A percentile compares a stretch with the other conserved stretches of the same genome.
Conservation (phyloP, 2,329 filamentous ascomycete genomes). For the Aciculosporium take region DNA sequence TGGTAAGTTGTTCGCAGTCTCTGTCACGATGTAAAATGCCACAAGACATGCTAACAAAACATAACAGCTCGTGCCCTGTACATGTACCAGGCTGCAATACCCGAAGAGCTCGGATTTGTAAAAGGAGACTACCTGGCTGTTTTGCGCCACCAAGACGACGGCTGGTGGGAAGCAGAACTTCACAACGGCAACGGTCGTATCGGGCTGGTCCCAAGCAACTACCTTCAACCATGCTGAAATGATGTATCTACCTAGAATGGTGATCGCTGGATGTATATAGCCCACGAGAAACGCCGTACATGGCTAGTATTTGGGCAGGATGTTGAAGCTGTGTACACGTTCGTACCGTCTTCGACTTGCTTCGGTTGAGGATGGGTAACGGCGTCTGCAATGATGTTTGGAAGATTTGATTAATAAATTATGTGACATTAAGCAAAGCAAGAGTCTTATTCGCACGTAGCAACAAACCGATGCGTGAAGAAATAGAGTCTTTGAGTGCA, state of each 20-base stretch:
- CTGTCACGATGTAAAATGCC: slow-evolving; percentile 10
- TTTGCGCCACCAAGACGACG: slow-evolving; percentile 84
- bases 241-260: neutral
- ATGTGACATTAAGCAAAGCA: neutral
- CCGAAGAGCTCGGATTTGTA: slow-evolving; percentile 80
- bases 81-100: slow-evolving; percentile 85
- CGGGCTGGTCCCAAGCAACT: slow-evolving; percentile 55
- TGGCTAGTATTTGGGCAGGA: neutral
- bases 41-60: neutral
- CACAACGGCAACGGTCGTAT: slow-evolving; percentile 48
- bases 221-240: slow-evolving; percentile 38
- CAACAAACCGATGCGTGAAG: too few relatives aligned
- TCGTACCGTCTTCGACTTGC: neutral
- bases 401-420: neutral
- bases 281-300: neutral
- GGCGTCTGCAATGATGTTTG: neutral
- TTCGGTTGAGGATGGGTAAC: neutral
- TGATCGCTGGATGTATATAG: slow-evolving; percentile 5
- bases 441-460: too few relatives aligned
- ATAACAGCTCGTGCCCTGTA: slow-evolving; percentile 79
- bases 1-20: slow-evolving; percentile 47
- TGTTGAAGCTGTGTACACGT: slow-evolving; percentile 1
- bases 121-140: slow-evolving; percentile 90
- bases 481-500: too few relatives aligned
- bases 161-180: slow-evolving; percentile 98